A percentile compares a stretch with the other conserved stretches of the same genome.
Evolutionary conservation across 192 early-diverging fungal species (phyloP).

Genomic region (Backusella circina): DNA sequence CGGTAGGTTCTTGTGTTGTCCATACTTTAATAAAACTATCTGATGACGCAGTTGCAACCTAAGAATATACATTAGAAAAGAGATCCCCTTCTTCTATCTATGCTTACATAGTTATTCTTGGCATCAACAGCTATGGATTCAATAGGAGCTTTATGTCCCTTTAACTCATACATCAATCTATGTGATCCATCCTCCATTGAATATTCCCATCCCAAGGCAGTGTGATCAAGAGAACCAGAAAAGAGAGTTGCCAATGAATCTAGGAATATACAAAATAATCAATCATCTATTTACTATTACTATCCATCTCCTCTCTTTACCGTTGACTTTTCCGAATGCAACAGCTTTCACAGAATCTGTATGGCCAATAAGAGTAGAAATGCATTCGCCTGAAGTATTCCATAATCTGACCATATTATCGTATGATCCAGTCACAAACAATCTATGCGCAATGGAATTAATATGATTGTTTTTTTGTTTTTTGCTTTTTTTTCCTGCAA

Average conservation of each 20-base stretch:
- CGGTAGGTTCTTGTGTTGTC: conserved; percentile 54
- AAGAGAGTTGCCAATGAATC: conserved; percentile 43
- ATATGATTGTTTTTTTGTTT: too few species aligned
- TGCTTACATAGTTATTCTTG: conserved; percentile 39
- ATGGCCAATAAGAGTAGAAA: conserved; percentile 63
- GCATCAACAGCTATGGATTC: conserved; percentile 69
- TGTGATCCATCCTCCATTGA: conserved; percentile 37
- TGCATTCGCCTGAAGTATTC: conserved; percentile 71
- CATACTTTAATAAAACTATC: conserved; percentile 82
- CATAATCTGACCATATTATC: conserved; percentile 83
- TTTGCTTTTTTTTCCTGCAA: not conserved
- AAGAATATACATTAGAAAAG: not conserved
- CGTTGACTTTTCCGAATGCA: conserved; percentile 56
- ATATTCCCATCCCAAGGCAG: conserved; percentile 64
- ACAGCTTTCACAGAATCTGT: conserved; percentile 75
- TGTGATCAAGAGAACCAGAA: conserved; percentile 65
- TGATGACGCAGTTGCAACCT: conserved; percentile 70
- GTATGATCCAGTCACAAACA: conserved; percentile 79
- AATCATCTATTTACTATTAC: not conserved
- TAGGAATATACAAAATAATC: conserved; percentile 8
- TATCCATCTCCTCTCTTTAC: conserved; percentile 28
- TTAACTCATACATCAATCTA: conserved; percentile 61
- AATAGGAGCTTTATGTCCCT: conserved; percentile 78
- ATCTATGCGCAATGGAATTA: conserved; percentile 16
- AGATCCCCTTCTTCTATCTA: not conserved